Evolutionary conservation across 2,329 filamentous ascomycete genomes (phyloP), one percentile per base, ranked within the genome.

Genomic region (Pestalotiopsis sp.): DNA sequence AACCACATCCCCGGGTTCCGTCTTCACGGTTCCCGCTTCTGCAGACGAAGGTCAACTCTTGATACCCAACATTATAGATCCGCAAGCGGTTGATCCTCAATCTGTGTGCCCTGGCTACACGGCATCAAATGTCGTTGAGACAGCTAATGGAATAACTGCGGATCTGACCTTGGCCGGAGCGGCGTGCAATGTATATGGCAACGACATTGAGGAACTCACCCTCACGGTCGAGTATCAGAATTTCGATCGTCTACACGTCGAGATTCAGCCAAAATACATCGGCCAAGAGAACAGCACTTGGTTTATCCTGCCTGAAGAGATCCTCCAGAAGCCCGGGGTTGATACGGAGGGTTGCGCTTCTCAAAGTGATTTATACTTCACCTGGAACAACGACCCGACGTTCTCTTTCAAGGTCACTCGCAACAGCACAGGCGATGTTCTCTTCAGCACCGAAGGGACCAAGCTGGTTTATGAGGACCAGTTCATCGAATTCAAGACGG

Each of bases 171-270:
- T 97, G 12, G 91, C 91, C 7, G 93, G 93, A 0, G 75, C 83
- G 11, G 84, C 91, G 5, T 96, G 94, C 82, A 92, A 95, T 78
- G 87, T 89, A 25, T 97, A 95, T 72, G 94, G 94, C 0, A 91
- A 86, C 7, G 94, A 97, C 76, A 82, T 97, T 36, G 84, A 90
- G 27, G 82, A 86, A 4, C 82, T 97, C 63, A 86, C 85, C 45
- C 81, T 97, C 39, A 86, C 88, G 3, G 90, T 96, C 13, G 87
- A 91, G 74, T 91, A 91, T 72, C 89, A 93, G 76, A 85, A 87
- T 4, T 79, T 81, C 17, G 87, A 93, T 73, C 86, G 92, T 1
- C 79, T 96, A 56, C 90, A 91, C 67, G 83, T 96, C 64, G 89
- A 90, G 73, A 94, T 97, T 67, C 82, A 86, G 20, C 92, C 92